These are phyloP conservation scores for Hsuehochloa calcarea DNA, from an alignment of 176 grass and related monocot genomes.

Conservation along the genomic window DNA sequence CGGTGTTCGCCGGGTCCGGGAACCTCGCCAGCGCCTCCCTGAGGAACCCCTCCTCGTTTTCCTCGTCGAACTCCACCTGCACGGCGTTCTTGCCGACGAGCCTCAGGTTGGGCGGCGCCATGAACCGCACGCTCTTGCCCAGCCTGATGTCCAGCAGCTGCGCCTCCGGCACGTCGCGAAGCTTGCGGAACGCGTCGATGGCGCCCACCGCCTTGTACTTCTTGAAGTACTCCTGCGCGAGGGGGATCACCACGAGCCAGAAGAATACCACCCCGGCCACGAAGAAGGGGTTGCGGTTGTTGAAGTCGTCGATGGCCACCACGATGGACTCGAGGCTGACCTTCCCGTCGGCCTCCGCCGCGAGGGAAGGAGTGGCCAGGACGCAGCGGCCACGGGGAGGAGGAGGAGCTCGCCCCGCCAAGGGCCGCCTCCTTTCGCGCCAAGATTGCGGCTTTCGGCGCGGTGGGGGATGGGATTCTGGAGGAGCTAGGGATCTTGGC, in stretches of 20 bases:
- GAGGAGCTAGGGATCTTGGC: not conserved
- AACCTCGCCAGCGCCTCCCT: slow-evolving; percentile 56
- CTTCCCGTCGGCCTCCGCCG: slow-evolving; percentile 62
- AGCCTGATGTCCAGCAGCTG: slow-evolving; percentile 88
- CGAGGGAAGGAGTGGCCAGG: slow-evolving; percentile 41
- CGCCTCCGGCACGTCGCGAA: slow-evolving; percentile 65
- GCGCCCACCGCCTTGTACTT: slow-evolving; percentile 83
- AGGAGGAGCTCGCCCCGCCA: slow-evolving; percentile 31
- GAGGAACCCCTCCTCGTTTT: slow-evolving; percentile 59
- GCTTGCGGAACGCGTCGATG: slow-evolving; percentile 83
- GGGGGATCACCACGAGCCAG: slow-evolving; percentile 80
- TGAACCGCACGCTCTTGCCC: slow-evolving; percentile 75
- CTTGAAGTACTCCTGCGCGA: slow-evolving; percentile 66
- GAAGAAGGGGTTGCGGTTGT: slow-evolving; percentile 89
- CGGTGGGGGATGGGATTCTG: not conserved
- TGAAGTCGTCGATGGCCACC: slow-evolving; percentile 79
- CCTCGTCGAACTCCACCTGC: slow-evolving; percentile 73
- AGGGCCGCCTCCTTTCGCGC: not conserved
- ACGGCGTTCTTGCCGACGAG: slow-evolving; percentile 65
- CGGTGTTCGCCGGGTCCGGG: slow-evolving; percentile 61
- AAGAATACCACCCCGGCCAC: slow-evolving; percentile 70
- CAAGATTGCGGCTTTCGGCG: slow-evolving; percentile 11
- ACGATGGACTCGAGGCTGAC: slow-evolving; percentile 77
- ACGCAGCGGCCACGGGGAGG: slow-evolving; percentile 17
- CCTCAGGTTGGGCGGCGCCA: slow-evolving; percentile 78